Evolutionary conservation across 176 grass and related monocot species (phyloP).

Genomic region (Carex scoparia): DNA sequence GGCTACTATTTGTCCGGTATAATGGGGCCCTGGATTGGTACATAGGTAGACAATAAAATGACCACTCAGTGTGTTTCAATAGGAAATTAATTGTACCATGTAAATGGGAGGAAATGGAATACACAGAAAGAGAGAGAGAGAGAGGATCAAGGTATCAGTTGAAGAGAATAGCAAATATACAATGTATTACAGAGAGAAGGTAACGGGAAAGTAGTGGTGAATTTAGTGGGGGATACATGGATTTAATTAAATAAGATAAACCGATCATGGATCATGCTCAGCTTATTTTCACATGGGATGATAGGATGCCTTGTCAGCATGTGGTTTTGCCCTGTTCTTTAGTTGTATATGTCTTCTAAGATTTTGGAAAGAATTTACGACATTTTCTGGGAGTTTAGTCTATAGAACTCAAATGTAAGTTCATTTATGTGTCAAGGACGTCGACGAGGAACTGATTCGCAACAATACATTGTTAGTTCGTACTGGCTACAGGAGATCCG

Average conservation of each 20-base stretch:
- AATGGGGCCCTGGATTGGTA: not conserved
- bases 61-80: not conserved
- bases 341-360: not conserved
- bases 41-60: not conserved
- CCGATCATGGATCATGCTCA: not conserved
- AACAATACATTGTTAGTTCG: too few relatives aligned
- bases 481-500: not conserved
- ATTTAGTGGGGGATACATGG: constrained; percentile 26
- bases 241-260: constrained; percentile 22
- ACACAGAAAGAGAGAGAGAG: not conserved
- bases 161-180: not conserved
- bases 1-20: not conserved
- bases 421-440: not conserved
- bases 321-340: not conserved
- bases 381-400: not conserved
- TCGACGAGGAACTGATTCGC: too few relatives aligned
- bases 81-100: not conserved
- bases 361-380: not conserved
- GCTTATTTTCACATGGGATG: not conserved
- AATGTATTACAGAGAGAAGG: not conserved
- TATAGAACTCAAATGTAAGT: not conserved
- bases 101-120: not conserved
- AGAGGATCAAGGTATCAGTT: not conserved
- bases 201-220: not conserved
- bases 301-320: not conserved